These are phyloP conservation scores for Periconia sp. DNA, from an alignment of 2,329 filamentous ascomycete species.

Conservation along the genomic window DNA sequence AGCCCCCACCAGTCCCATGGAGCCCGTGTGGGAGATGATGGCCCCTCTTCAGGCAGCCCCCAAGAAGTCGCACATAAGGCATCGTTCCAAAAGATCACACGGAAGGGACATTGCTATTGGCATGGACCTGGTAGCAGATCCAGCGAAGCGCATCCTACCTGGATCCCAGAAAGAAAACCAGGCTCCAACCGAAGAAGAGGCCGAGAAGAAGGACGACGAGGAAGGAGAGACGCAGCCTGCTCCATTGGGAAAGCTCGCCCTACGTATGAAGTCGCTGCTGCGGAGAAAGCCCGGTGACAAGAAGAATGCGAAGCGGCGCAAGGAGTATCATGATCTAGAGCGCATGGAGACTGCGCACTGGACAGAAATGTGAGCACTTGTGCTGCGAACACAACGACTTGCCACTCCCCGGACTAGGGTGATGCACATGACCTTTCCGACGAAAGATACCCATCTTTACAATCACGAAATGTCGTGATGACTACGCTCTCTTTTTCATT, in stretches of 20 bases:
- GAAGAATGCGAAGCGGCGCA: constrained; percentile 21
- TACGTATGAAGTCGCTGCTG: constrained; percentile 38
- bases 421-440: too few species aligned
- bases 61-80: constrained; percentile 13
- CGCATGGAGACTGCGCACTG: constrained; percentile 42
- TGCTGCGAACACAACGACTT: too few species aligned
- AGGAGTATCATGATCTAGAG: constrained; percentile 32
- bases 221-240: constrained; percentile 20
- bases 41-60: constrained; percentile 18
- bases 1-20: constrained; percentile 29
- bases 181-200: constrained; percentile 18
- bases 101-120: constrained; percentile 11
- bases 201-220: constrained; percentile 10
- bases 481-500: too few species aligned
- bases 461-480: too few species aligned
- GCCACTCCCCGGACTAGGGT: too few species aligned
- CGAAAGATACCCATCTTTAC: too few species aligned
- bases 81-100: constrained; percentile 1
- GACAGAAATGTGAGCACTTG: constrained; percentile 43
- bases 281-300: constrained; percentile 27
- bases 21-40: constrained; percentile 44
- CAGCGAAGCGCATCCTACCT: constrained; percentile 18
- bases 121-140: constrained; percentile 20
- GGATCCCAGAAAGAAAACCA: constrained; percentile 22
- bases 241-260: constrained; percentile 36